Evolutionary conservation across 2,329 filamentous ascomycete species (phyloP), one percentile per base, ranked within the genome.

Genomic region (Phaeophleospora eucalypticola): DNA sequence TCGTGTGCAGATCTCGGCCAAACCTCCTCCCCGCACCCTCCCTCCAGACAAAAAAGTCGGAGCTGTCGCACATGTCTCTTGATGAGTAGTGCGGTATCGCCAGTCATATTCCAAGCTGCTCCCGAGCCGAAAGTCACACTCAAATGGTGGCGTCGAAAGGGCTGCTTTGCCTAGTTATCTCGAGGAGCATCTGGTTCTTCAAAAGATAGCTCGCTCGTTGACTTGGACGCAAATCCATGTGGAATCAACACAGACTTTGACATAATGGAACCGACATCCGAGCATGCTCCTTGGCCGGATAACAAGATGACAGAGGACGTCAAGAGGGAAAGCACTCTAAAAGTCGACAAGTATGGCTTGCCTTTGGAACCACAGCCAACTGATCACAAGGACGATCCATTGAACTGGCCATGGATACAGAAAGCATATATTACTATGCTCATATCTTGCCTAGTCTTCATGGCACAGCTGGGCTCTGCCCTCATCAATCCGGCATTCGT

Each of bases 331-430:
- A 14, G 19, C 14, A 4, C 20, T 19, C 21, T 49, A 14, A 50
- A 46, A 36, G 43, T 46, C 19, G 47, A 50, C 39, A 42, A 40
- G 20, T 36, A 46, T 32, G 48, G 48, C 29, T 27, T 51, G 6
- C 48, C 48, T 3, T 43, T 51, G 10, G 37, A 42, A 15, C 48
- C 48, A 3, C 43, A 46, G 17, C 44, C 43, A 16, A 36, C 21
- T 16, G 43, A 43, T 35, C 43, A 46, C 80, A 0, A 57, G 83
- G 36, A 80, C 75, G 44, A 41, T 15, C 43, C 38, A 24, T 37
- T 46, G 16, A 46, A 50, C 35, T 50, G 43, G 43, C 34, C 43
- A 19, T 41, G 33, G 18, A 14, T 14, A 8, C 15, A 20, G 20
- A 46, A 39, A 15, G 4, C 24, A 17, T 39, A 39, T n/a, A 19